Conservation (phyloP, 805 yeast genomes). For the Tetrapisispora nanseiensis region DNA sequence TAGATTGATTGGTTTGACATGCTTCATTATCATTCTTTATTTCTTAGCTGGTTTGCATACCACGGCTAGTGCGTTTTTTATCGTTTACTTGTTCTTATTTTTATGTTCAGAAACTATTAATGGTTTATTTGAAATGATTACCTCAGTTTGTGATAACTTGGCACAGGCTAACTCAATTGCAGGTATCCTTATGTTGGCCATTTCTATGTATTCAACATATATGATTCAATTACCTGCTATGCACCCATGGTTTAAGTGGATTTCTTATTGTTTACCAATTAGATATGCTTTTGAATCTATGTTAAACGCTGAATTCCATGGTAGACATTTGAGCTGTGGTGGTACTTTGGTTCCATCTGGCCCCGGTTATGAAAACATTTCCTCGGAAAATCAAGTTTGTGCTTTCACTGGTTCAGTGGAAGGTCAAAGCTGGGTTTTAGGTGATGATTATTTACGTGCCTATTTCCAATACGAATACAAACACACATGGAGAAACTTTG, state of each 20-base stretch:
- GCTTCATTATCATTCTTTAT: conserved; percentile 42
- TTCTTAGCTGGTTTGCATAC: conserved; percentile 46
- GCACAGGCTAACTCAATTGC: conserved; percentile 49
- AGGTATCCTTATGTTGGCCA: conserved; percentile 40
- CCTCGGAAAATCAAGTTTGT: conserved; percentile 38
- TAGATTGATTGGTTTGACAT: conserved; percentile 38
- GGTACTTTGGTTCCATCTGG: conserved; percentile 45
- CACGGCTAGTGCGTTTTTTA: conserved; percentile 46
- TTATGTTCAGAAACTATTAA: conserved; percentile 19
- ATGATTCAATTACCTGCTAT: conserved; percentile 47
- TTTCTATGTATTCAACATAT: conserved; percentile 51
- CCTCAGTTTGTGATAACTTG: conserved; percentile 39
- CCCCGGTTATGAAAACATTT: conserved; percentile 35
- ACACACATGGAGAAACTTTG: conserved; percentile 78
- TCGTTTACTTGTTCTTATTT: conserved; percentile 34
- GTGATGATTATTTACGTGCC: conserved; percentile 44
- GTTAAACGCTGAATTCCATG: conserved; percentile 54
- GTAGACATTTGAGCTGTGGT: conserved; percentile 25
- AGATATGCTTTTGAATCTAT: conserved; percentile 50
- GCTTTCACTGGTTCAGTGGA: conserved; percentile 49
- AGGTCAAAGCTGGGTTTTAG: conserved; percentile 46
- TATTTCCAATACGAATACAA: conserved; percentile 42
- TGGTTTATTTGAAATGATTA: conserved; percentile 41
- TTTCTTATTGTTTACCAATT: conserved; percentile 44
- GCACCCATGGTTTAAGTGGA: conserved; percentile 62